Evolutionary conservation across 108 stramenopile species (phyloP).

Genomic region (Parietichytrium sp.): DNA sequence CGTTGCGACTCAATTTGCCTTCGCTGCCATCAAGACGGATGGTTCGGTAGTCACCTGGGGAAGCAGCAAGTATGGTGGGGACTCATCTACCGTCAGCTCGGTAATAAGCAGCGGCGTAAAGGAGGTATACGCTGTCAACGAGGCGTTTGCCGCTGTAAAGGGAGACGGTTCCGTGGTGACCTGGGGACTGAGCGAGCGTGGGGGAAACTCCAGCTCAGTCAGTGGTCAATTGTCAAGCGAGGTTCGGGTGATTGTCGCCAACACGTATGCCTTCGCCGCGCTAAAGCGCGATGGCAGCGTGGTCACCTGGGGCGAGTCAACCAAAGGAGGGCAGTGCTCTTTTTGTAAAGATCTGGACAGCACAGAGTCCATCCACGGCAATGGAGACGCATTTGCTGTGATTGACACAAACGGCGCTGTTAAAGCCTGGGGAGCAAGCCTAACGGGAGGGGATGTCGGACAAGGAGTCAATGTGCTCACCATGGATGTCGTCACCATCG

Average conservation of each 20-base stretch:
- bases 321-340: background rate
- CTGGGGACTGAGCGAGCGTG: slow-evolving; percentile 14
- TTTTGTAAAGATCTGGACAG: background rate
- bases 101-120: background rate
- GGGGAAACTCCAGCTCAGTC: background rate
- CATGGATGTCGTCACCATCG: background rate
- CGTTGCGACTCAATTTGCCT: background rate
- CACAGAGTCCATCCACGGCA: background rate
- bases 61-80: background rate
- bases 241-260: background rate
- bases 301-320: slow-evolving; percentile 19
- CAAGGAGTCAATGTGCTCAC: background rate
- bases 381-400: background rate
- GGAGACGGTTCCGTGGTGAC: background rate
- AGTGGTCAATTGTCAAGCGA: background rate
- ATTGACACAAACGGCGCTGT: background rate
- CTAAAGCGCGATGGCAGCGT: background rate
- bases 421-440: background rate
- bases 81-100: background rate
- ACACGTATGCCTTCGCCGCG: background rate
- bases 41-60: slow-evolving; percentile 1
- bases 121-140: background rate
- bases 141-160: background rate
- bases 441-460: background rate
- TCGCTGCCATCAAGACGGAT: background rate